Base-by-base conservation (phyloP, 2,329 filamentous ascomycete genomes). In the Fusarium scirpi region DNA sequence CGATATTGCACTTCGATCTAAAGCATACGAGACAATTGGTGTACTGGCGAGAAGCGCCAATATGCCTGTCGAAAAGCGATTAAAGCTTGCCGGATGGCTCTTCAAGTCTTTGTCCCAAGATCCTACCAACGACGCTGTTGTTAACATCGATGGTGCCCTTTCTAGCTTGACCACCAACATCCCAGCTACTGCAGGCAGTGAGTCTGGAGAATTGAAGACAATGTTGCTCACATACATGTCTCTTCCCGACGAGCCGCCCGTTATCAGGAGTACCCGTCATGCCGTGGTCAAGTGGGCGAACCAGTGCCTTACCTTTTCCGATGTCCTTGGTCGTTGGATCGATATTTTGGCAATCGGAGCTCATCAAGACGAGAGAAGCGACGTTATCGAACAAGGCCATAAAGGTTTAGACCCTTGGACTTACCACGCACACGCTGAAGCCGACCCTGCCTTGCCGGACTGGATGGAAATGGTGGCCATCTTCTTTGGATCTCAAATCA, bases 1-100 rank as follows among this genome's bases (percentile, higher is more conserved):
- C 49, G 88, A 90, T 57, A 82, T 91, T 57, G 86, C 87, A 6
- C 84, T 97, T 45, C 89, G 95, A 43, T 91, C 91, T 8, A 90
- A 92, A 76, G 94, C 92, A 3, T 98, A 98, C 78, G 95, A 98
- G 78, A 94, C 93, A 1, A 93, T 98, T 41, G 96, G 95, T 1
- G 87, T 96, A 16, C 81, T 98, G 25, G 90, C 92, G 58, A 89
- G 90, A 69, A 88, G 87, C 6, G 87, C 90, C 6, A 81, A 85
- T 5, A 86, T 89, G 71, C 82, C 89, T 6, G 74, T 88, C 15
- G 80, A 81, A 41, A 83, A 86, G 85, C 74, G 88, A 84, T 59
- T 86, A 32, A 68, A 83, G 88, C 52, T 88, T 88, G 71, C 88
- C 1, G 62, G 87, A 53, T 98, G 94, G 92, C 85, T 98, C 1